Evolutionary conservation across 495 filamentous ascomycete genomes (phyloP).

Genomic region (Neurospora pannonica): DNA sequence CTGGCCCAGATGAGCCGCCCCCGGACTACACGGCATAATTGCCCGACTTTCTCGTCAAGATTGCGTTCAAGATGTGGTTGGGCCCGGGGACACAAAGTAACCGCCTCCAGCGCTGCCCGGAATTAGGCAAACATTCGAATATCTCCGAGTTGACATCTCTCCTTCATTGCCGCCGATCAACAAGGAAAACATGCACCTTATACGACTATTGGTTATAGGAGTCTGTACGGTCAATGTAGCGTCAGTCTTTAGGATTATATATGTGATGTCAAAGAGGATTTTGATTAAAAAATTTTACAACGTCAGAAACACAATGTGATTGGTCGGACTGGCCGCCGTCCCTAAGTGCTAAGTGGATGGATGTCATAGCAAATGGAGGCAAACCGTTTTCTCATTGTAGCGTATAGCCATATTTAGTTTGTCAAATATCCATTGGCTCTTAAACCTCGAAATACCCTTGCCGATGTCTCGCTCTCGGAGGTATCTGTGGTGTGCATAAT

Average conservation of each 20-base stretch:
- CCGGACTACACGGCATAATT: constrained; percentile 58
- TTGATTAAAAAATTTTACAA: background rate
- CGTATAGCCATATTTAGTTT: background rate
- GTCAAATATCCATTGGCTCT: background rate
- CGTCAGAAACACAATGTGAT: background rate
- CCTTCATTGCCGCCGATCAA: background rate
- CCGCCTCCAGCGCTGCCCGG: background rate
- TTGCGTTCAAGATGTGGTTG: background rate
- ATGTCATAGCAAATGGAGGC: background rate
- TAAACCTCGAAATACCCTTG: background rate
- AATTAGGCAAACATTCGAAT: background rate
- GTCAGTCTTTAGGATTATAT: background rate
- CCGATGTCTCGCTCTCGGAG: background rate
- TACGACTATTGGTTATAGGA: background rate
- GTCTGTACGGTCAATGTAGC: background rate
- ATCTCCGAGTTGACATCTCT: background rate
- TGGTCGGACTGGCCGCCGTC: background rate
- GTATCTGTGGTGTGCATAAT: background rate
- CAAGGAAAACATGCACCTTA: background rate
- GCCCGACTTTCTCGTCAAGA: background rate
- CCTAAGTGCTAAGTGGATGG: background rate
- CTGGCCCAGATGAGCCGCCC: constrained; percentile 67
- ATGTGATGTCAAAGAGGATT: background rate
- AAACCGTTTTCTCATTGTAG: background rate
- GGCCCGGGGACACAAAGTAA: background rate